Base-by-base conservation (phyloP, 2,329 filamentous ascomycete species). In the Boeremia exigua region DNA sequence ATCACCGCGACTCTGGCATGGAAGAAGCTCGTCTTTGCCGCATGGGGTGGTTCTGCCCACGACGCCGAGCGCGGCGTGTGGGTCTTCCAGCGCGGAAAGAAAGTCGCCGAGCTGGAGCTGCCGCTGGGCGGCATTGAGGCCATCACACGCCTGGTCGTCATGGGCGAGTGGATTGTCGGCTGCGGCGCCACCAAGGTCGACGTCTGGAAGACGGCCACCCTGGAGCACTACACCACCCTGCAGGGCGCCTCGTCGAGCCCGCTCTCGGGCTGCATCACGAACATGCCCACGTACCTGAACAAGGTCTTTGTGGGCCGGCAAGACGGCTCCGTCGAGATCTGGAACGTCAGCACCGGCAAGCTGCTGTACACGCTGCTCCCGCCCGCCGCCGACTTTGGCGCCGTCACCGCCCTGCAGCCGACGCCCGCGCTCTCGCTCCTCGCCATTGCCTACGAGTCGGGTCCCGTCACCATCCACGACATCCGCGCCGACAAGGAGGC, bases 201-300 rank as follows among this genome's bases (percentile, higher is more conserved):
- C 66, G 86, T 99, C 11, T 99, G 94, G 92, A 96, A 93, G 76
- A 88, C 89, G 40, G 78, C 84, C 11, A 92, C 87, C 1, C 82
- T 90, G 29, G 92, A 97, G 74, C 91, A 98, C 74, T 96, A 98
- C 77, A 96, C 94, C 0, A 93, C 91, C 0, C 82, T 98, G 43
- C 77, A 80, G 25, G 79, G 78, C 59, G 80, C 85, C 29, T 83
- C 83, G 17, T 84, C 85, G 51, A 88, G 87, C 63, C 80, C 88
- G 62, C 86, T 97, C 54, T 92, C 90, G 0, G 90, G 90, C 23
- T 87, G 88, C 45, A 84, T 96, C 64, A 89, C 87, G 72, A 96
- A 86, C 68, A 92, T 98, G 88, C 93, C 94, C 1, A 98, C 95
- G 0, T 96, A 92, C 75, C 78, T 99, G 58, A 99, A 99, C 81